phyloP scores from a whole-genome alignment of 257 asterid genomes.

The Penstemon davidsonii region DNA sequence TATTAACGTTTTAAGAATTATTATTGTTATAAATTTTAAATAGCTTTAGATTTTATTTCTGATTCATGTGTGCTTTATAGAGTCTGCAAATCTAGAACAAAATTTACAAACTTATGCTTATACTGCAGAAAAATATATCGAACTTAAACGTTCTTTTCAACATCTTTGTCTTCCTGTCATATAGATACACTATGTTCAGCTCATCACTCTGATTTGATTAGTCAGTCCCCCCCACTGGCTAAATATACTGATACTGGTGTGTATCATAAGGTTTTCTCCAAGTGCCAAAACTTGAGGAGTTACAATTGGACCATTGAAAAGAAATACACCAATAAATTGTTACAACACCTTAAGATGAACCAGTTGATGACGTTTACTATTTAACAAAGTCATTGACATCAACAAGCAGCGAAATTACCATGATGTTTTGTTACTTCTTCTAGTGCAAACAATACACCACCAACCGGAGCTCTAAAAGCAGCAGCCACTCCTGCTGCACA shows the following conservation, averaged over 20 bases:
- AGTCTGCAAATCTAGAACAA: constrained; percentile 14
- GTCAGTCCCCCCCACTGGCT: constrained; percentile 1
- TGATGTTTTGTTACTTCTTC: constrained; percentile 86
- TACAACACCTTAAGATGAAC: constrained; percentile 5
- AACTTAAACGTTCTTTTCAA: neutral
- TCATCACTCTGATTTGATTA: constrained; percentile 12
- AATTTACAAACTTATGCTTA: neutral
- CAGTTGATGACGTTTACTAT: neutral
- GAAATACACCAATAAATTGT: neutral
- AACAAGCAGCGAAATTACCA: constrained; percentile 55
- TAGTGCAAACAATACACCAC: constrained; percentile 95
- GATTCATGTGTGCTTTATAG: constrained; percentile 4
- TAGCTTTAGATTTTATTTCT: constrained; percentile 9
- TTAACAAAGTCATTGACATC: constrained; percentile 16
- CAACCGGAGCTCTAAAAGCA: constrained; percentile 99
- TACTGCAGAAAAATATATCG: neutral
- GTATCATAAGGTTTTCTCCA: constrained; percentile 6
- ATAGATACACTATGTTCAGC: neutral
- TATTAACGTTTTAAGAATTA: too few species aligned
- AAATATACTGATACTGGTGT: neutral
- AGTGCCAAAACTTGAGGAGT: neutral
- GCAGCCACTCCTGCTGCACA: constrained; percentile 99
- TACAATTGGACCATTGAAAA: constrained; percentile 19
- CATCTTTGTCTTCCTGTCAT: neutral
- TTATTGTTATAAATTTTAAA: neutral